phyloP scores from a whole-genome alignment of 2,329 filamentous ascomycete genomes.

The Ceratocystis variospora region DNA sequence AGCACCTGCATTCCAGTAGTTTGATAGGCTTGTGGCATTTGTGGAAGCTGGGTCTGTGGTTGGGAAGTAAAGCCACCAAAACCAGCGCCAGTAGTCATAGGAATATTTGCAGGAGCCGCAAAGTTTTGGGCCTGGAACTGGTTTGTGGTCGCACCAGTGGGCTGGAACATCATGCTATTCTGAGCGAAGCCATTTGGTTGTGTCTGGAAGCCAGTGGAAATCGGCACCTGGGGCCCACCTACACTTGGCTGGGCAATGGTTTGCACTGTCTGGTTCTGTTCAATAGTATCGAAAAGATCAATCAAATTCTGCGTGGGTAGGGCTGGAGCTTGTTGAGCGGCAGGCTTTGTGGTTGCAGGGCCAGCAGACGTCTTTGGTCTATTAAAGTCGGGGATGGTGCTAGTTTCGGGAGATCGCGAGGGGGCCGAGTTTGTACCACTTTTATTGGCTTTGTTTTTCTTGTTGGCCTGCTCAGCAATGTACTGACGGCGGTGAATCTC shows the following conservation, averaged over 20 bases:
- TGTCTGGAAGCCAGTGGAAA: constrained; percentile 29
- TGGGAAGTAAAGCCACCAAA: constrained; percentile 19
- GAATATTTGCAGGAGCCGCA: constrained; percentile 19
- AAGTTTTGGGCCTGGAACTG: constrained; percentile 19
- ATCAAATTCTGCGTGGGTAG: constrained; percentile 59
- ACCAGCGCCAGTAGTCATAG: constrained; percentile 19
- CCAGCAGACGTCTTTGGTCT: constrained; percentile 29
- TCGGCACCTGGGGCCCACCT: constrained; percentile 21
- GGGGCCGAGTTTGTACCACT: constrained; percentile 24
- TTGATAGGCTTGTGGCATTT: constrained; percentile 21
- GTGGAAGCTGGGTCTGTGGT: constrained; percentile 27
- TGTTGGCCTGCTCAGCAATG: constrained; percentile 68
- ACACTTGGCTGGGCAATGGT: constrained; percentile 27
- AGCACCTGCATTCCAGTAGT: constrained; percentile 22
- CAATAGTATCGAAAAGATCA: constrained; percentile 89
- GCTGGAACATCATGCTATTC: constrained; percentile 20
- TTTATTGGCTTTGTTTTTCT: constrained; percentile 35
- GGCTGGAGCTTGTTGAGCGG: constrained; percentile 11
- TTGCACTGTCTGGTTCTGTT: constrained; percentile 61
- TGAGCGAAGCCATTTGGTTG: constrained; percentile 28
- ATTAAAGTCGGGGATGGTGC: constrained; percentile 23
- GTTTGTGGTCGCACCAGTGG: constrained; percentile 24
- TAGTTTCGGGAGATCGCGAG: constrained; percentile 23
- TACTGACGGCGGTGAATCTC: constrained; percentile 88
- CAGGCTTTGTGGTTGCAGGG: neutral